These are phyloP conservation scores for Hymenoscyphus salicellus DNA, from an alignment of 2,329 filamentous ascomycete genomes.

Conservation along the genomic window DNA sequence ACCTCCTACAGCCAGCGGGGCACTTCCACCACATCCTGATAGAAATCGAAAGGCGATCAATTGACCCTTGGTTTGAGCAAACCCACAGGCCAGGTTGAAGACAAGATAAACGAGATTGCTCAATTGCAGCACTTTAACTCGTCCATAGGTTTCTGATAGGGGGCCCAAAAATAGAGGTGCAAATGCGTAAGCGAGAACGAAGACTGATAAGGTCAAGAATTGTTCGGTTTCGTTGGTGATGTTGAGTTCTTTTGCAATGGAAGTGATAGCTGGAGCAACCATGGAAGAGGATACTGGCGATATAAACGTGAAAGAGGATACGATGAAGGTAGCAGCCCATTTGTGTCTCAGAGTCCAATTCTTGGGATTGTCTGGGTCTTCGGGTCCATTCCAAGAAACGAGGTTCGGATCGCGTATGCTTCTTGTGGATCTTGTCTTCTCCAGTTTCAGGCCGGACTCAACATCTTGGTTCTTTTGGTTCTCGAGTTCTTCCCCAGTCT, in stretches of 20 bases:
- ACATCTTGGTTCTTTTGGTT: conserved; percentile 14
- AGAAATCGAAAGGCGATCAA: conserved; percentile 45
- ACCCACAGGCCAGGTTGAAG: conserved; percentile 51
- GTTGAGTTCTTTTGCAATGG: conserved; percentile 51
- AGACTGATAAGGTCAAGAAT: conserved; percentile 46
- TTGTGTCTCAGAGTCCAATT: conserved; percentile 33
- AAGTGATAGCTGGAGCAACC: conserved; percentile 48
- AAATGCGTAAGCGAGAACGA: conserved; percentile 45
- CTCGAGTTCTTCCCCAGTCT: conserved; percentile 15
- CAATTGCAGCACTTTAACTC: conserved; percentile 40
- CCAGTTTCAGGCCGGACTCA: conserved; percentile 12
- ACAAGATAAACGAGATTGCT: conserved; percentile 49
- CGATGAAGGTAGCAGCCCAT: conserved; percentile 47
- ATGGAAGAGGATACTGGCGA: conserved; percentile 52
- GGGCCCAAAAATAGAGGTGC: conserved; percentile 58
- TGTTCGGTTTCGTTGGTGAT: conserved; percentile 46
- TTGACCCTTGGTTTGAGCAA: conserved; percentile 41
- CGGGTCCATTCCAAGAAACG: conserved; percentile 20
- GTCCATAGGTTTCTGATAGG: conserved; percentile 47
- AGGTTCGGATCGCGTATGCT: conserved; percentile 17
- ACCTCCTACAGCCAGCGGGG: conserved; percentile 45
- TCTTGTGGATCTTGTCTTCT: conserved; percentile 10
- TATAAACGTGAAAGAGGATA: conserved; percentile 48
- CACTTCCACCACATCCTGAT: conserved; percentile 47
- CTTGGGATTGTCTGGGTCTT: conserved; percentile 20